Evolutionary conservation across 768 basidiomycete genomes (phyloP).

Genomic region (Calocera viscosa): DNA sequence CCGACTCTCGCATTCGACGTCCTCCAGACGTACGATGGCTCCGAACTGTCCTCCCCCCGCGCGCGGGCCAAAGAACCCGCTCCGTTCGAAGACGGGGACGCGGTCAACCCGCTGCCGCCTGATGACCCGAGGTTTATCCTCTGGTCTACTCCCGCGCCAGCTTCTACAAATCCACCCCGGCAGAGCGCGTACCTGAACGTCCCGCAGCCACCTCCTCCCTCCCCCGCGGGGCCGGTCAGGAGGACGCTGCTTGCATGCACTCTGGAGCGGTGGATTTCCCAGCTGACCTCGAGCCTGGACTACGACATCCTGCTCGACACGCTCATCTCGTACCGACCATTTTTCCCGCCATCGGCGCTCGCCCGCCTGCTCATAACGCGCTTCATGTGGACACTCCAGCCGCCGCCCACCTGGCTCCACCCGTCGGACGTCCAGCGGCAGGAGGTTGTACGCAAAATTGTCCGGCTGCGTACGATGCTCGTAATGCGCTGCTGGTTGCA

Average conservation of each 20-base stretch:
- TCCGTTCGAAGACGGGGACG: constrained; percentile 17
- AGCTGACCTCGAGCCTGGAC: constrained; percentile 73
- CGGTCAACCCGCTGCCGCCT: constrained; percentile 45
- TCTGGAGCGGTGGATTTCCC: constrained; percentile 86
- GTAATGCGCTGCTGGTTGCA: constrained; percentile 83
- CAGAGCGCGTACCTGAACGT: constrained; percentile 4
- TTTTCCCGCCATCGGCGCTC: constrained; percentile 65
- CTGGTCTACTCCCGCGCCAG: constrained; percentile 37
- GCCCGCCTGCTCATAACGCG: constrained; percentile 71
- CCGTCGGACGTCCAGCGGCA: constrained; percentile 33
- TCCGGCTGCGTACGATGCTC: constrained; percentile 78
- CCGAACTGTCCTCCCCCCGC: constrained; percentile 39
- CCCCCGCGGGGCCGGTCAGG: constrained; percentile 22
- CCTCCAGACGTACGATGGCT: constrained; percentile 63
- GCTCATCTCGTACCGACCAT: constrained; percentile 84
- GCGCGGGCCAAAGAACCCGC: not conserved
- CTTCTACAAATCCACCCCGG: constrained; percentile 25
- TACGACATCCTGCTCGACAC: constrained; percentile 81
- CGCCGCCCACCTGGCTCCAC: constrained; percentile 27
- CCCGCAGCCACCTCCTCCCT: not conserved
- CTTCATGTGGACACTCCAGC: constrained; percentile 76
- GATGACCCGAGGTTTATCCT: constrained; percentile 87
- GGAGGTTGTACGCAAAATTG: constrained; percentile 59
- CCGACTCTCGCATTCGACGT: constrained; percentile 70
- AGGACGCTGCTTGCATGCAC: constrained; percentile 68